A percentile compares a stretch with the other conserved stretches of the same genome.
phyloP scores from a whole-genome alignment of 768 basidiomycete genomes.

The Kwoniella dejecticola region DNA sequence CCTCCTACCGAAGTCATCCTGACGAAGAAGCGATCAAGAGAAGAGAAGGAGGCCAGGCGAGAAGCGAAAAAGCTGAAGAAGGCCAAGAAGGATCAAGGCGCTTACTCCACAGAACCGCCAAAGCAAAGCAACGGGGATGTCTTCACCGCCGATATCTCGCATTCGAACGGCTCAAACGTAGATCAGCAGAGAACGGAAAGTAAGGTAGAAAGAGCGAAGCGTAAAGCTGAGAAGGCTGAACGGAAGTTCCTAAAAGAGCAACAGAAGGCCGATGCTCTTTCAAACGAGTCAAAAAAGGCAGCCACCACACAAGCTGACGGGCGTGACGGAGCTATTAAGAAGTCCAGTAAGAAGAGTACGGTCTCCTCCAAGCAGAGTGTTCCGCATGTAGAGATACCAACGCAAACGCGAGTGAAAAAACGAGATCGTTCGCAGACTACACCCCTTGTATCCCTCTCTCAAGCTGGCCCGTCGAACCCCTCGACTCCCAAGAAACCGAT shows the following conservation, averaged over 20 bases:
- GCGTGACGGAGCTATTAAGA: too few relatives aligned
- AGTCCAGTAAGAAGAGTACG: background rate
- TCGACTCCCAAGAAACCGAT: conserved; percentile 1
- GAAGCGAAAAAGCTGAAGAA: conserved; percentile 12
- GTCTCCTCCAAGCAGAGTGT: background rate
- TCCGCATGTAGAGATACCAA: background rate
- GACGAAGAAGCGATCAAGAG: conserved; percentile 9
- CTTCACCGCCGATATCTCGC: background rate
- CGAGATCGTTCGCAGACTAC: background rate
- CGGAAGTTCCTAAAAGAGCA: conserved; percentile 6
- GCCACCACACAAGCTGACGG: too few relatives aligned
- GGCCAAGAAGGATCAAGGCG: background rate
- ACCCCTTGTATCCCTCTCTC: conserved; percentile 9
- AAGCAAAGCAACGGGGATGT: background rate
- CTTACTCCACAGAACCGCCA: background rate
- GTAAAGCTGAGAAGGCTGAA: conserved; percentile 6
- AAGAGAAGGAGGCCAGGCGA: conserved; percentile 10
- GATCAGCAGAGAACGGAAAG: background rate
- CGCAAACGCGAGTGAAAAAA: background rate
- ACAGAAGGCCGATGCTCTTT: background rate
- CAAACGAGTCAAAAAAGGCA: background rate
- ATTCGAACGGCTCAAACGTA: too few relatives aligned
- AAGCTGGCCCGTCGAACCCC: conserved; percentile 8
- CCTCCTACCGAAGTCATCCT: background rate
- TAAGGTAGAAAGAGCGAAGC: conserved; percentile 6